These are phyloP conservation scores for Globisporangium orthogonon DNA, from an alignment of 352 stramenopile genomes.

Conservation along the genomic window DNA sequence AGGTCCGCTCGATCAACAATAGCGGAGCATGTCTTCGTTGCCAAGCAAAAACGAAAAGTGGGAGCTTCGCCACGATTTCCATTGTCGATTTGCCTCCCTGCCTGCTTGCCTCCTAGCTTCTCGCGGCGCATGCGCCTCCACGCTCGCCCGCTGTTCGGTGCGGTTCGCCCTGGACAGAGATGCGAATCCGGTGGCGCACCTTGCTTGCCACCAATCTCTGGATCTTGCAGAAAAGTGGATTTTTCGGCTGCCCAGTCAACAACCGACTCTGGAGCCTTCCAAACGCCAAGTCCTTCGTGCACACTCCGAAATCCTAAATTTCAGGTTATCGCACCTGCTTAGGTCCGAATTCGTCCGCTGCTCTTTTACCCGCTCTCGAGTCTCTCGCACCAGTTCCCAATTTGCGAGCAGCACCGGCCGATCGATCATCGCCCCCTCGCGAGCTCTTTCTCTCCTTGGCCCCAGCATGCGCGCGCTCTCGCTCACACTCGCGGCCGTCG, in stretches of 20 bases:
- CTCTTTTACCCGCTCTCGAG: too few species aligned
- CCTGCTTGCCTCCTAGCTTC: too few species aligned
- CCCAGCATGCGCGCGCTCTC: conserved; percentile 10
- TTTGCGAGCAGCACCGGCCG: background rate
- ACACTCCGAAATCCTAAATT: background rate
- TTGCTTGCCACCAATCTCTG: too few species aligned
- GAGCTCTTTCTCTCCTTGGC: background rate
- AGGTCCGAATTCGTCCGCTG: background rate
- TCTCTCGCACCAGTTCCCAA: conserved; percentile 3
- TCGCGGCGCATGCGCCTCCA: too few species aligned
- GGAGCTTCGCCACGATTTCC: background rate
- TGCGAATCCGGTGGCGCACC: too few species aligned
- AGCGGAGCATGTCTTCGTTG: background rate
- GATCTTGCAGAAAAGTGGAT: background rate
- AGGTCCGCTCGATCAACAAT: conserved; percentile 3
- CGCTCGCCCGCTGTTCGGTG: too few species aligned
- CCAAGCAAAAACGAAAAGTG: too few species aligned
- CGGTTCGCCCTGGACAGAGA: too few species aligned
- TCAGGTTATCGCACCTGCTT: background rate
- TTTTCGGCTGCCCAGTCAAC: background rate
- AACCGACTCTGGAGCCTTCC: background rate
- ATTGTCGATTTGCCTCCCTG: background rate
- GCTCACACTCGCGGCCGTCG: conserved; percentile 6
- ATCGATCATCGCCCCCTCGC: background rate
- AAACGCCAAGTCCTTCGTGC: background rate